Conservation (phyloP, 176 grass and related monocot genomes). For the Cymbopogon citratus region DNA sequence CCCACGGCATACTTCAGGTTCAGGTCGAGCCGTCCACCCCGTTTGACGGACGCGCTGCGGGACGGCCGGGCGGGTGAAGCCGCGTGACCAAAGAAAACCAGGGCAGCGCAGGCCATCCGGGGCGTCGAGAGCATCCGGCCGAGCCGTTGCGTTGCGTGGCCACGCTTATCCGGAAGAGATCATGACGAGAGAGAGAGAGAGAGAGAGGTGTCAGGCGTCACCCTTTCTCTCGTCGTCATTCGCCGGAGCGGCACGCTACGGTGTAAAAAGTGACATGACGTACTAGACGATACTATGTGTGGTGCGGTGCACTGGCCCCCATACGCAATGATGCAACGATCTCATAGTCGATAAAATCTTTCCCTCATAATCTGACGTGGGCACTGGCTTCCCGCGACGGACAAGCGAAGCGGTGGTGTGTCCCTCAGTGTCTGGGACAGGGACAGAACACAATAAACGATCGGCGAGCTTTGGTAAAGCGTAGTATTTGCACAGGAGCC, state of each 20-base stretch:
- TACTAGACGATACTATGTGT: not conserved
- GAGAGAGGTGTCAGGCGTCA: not conserved
- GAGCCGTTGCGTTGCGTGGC: not conserved
- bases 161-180: not conserved
- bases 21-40: not conserved
- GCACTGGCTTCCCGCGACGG: not conserved
- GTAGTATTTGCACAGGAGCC: not conserved
- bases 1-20: not conserved
- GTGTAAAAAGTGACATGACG: not conserved
- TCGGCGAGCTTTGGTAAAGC: no score
- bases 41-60: not conserved
- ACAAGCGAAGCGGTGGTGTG: not conserved
- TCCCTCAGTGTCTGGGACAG: not conserved
- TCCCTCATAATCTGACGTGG: not conserved
- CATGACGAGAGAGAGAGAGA: not conserved
- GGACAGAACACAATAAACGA: no score
- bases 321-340: not conserved
- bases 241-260: not conserved
- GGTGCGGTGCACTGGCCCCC: no score
- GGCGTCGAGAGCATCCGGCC: not conserved
- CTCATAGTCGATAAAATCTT: not conserved
- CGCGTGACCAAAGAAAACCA: not conserved
- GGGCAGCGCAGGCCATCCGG: not conserved
- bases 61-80: not conserved
- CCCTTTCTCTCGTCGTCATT: not conserved